phyloP scores from a whole-genome alignment of 768 basidiomycete genomes.

The Calocera viscosa region DNA sequence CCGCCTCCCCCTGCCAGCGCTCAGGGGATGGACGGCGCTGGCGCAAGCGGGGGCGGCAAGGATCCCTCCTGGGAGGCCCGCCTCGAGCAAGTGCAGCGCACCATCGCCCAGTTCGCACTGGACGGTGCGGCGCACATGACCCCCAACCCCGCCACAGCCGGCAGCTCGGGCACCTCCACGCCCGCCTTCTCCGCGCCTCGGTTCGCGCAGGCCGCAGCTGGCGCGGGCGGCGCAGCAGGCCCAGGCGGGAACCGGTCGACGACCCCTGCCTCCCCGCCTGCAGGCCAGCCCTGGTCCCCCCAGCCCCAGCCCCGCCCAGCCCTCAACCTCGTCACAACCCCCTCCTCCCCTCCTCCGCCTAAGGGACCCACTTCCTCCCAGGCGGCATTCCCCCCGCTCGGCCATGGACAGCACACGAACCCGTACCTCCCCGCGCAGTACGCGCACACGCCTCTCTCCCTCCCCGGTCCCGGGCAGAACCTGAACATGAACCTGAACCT shows the following conservation, averaged over 20 bases:
- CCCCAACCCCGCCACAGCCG: neutral
- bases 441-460: neutral
- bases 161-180: neutral
- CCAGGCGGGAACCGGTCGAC: neutral
- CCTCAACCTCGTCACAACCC: constrained; percentile 1
- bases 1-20: neutral
- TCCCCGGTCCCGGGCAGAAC: too few relatives aligned
- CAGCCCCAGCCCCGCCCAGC: neutral
- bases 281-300: neutral
- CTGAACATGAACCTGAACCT: neutral
- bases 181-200: constrained; percentile 1
- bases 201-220: neutral
- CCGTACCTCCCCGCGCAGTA: constrained; percentile 3
- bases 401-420: constrained; percentile 6
- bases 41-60: neutral
- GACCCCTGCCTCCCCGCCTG: neutral
- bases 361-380: neutral
- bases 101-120: constrained; percentile 3
- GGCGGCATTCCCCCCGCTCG: neutral
- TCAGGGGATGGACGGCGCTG: neutral
- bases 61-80: neutral
- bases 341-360: neutral
- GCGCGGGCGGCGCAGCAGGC: neutral
- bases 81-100: neutral
- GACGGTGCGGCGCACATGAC: constrained; percentile 4